Percentiles rank a stretch among this genome's conserved stretches.
These are phyloP conservation scores for Carex pumila DNA, from an alignment of 176 grass and related monocot genomes.

Conservation along the genomic window DNA sequence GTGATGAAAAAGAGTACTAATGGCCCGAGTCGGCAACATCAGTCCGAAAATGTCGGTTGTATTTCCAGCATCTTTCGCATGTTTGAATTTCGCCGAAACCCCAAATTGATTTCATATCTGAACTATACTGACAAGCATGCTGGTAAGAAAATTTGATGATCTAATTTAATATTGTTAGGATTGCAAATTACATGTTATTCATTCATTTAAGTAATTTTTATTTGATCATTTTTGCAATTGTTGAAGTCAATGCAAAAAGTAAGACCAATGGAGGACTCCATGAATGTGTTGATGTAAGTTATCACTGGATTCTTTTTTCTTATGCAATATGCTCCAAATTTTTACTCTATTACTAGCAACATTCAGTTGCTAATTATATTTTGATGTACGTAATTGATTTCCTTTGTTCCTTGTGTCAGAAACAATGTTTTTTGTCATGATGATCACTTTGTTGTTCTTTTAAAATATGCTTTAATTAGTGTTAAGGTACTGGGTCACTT, in stretches of 20 bases:
- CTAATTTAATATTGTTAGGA: background rate
- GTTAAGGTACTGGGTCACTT: background rate
- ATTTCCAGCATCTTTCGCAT: slow-evolving; percentile 68
- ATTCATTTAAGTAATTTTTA: slow-evolving; percentile 7
- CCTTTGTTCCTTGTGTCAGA: background rate
- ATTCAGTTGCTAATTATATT: background rate
- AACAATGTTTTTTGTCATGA: background rate
- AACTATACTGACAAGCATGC: slow-evolving; percentile 21
- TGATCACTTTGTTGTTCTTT: background rate
- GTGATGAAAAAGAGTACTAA: slow-evolving; percentile 53
- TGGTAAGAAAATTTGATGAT: slow-evolving; percentile 29
- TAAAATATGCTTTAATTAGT: background rate
- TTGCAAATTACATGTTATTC: background rate
- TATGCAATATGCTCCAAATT: background rate
- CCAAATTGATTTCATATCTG: slow-evolving; percentile 69
- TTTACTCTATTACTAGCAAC: background rate
- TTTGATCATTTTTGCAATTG: slow-evolving; percentile 15
- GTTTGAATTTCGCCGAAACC: slow-evolving; percentile 61
- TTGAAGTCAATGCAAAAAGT: slow-evolving; percentile 37
- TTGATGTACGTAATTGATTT: background rate
- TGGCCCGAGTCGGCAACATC: slow-evolving; percentile 1
- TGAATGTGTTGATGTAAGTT: background rate
- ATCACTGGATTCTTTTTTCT: background rate
- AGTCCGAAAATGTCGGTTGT: slow-evolving; percentile 49
- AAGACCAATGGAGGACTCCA: slow-evolving; percentile 26